A percentile compares a stretch with the other conserved stretches of the same genome.
Evolutionary conservation across 768 basidiomycete species (phyloP).

Genomic region (Chalciporus sphaerocephalus): DNA sequence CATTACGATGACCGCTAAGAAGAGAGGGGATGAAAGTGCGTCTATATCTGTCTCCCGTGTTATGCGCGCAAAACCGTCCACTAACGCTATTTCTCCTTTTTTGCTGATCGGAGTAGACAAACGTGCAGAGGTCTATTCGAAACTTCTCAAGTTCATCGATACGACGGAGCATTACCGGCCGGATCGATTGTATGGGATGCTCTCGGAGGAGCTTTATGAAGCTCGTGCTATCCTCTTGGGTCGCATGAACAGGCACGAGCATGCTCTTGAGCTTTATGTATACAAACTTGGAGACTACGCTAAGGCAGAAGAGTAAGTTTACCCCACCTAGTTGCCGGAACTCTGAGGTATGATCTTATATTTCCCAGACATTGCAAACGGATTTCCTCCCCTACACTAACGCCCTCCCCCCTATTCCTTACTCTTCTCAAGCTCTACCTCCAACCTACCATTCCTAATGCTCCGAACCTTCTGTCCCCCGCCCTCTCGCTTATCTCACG

Average conservation of each 20-base stretch:
- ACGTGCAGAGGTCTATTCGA: conserved; percentile 53
- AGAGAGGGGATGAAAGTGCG: conserved; percentile 54
- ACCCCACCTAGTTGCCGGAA: neutral
- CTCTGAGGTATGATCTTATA: neutral
- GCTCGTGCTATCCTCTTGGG: conserved; percentile 90
- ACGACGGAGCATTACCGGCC: conserved; percentile 64
- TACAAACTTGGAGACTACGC: conserved; percentile 76
- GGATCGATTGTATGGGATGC: conserved; percentile 74
- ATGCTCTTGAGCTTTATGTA: conserved; percentile 92
- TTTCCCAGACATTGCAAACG: conserved; percentile 85
- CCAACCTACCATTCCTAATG: conserved; percentile 52
- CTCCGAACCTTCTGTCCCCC: conserved; percentile 62
- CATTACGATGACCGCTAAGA: conserved; percentile 58
- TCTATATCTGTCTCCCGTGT: conserved; percentile 1
- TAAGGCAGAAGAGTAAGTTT: conserved; percentile 83
- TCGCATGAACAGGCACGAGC: conserved; percentile 84
- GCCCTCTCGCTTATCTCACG: conserved; percentile 85
- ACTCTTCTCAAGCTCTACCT: conserved; percentile 86
- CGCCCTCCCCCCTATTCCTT: conserved; percentile 68
- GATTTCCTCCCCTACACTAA: conserved; percentile 56
- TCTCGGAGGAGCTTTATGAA: conserved; percentile 88
- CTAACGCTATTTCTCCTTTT: neutral
- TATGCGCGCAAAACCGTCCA: neutral
- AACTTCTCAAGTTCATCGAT: conserved; percentile 74
- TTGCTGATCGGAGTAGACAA: conserved; percentile 34